These are phyloP conservation scores for Leishmania turanica DNA, from an alignment of 208 protist species.

Conservation along the genomic window DNA sequence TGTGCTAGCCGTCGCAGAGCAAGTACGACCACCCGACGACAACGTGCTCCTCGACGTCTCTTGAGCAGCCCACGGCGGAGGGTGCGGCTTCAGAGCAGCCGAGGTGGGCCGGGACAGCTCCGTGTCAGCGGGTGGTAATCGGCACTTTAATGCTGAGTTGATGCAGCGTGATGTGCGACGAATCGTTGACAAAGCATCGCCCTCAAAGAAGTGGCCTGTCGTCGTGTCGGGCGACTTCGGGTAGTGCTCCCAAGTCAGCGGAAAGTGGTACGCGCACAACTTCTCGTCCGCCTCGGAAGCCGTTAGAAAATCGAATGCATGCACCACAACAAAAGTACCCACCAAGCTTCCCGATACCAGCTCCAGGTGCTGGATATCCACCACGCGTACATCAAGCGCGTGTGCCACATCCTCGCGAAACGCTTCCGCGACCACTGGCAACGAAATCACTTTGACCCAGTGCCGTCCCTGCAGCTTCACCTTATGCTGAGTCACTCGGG, in stretches of 20 bases:
- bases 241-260: conserved; percentile 32
- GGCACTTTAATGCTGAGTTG: not conserved
- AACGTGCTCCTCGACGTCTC: not conserved
- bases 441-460: conserved; percentile 8
- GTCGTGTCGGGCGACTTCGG: conserved; percentile 2
- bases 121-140: not conserved
- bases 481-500: not conserved
- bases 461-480: conserved; percentile 10
- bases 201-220: not conserved
- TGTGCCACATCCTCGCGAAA: conserved; percentile 40
- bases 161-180: not conserved
- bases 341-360: conserved; percentile 27
- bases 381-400: conserved; percentile 21
- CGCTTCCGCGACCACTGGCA: not conserved
- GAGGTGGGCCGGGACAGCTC: not conserved
- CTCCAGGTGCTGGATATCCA: conserved; percentile 19
- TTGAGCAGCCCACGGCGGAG: not conserved
- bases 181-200: not conserved
- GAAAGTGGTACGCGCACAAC: conserved; percentile 29
- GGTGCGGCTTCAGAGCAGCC: not conserved
- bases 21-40: not conserved
- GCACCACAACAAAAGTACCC: conserved; percentile 30
- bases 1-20: not conserved
- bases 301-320: conserved; percentile 7
- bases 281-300: conserved; percentile 5